Evolutionary conservation across 495 filamentous ascomycete genomes (phyloP).

Genomic region (Rhypophila decipiens): DNA sequence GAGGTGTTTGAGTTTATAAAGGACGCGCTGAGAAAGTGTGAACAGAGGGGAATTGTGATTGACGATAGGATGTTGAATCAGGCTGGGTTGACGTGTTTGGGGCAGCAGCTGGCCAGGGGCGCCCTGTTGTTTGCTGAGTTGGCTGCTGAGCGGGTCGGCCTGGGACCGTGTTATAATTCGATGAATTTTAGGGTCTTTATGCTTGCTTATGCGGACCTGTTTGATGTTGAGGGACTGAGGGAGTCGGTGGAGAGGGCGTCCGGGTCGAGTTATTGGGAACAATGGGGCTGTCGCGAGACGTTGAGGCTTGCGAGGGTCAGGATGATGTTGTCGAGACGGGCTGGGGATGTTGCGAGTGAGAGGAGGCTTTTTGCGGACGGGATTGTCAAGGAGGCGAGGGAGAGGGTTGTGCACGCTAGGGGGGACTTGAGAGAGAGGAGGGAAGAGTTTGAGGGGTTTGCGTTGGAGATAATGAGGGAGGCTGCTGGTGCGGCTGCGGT

Average conservation of each 20-base stretch:
- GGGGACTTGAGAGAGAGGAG: not conserved
- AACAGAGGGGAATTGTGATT: too few species aligned
- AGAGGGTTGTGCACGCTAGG: not conserved
- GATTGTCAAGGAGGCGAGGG: not conserved
- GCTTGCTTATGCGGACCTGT: constrained; percentile 27
- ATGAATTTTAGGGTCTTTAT: constrained; percentile 35
- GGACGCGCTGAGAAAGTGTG: not conserved
- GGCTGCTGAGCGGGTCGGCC: constrained; percentile 21
- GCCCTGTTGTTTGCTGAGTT: constrained; percentile 28
- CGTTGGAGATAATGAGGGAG: not conserved
- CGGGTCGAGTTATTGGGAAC: constrained; percentile 21
- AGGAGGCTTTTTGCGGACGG: too few species aligned
- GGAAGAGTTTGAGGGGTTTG: not conserved
- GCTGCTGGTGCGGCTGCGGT: too few species aligned
- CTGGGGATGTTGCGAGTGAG: too few species aligned
- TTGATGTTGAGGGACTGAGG: constrained; percentile 26
- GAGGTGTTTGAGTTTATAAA: not conserved
- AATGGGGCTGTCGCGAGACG: constrained; percentile 18
- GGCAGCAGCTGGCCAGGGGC: constrained; percentile 1
- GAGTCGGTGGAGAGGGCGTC: constrained; percentile 23
- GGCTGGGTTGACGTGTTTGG: too few species aligned
- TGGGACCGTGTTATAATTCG: constrained; percentile 26
- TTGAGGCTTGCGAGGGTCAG: too few species aligned
- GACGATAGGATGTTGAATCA: too few species aligned
- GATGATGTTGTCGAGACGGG: too few species aligned